These are phyloP conservation scores for Avena insularis DNA, from an alignment of 176 grass and related monocot species.

Conservation along the genomic window DNA sequence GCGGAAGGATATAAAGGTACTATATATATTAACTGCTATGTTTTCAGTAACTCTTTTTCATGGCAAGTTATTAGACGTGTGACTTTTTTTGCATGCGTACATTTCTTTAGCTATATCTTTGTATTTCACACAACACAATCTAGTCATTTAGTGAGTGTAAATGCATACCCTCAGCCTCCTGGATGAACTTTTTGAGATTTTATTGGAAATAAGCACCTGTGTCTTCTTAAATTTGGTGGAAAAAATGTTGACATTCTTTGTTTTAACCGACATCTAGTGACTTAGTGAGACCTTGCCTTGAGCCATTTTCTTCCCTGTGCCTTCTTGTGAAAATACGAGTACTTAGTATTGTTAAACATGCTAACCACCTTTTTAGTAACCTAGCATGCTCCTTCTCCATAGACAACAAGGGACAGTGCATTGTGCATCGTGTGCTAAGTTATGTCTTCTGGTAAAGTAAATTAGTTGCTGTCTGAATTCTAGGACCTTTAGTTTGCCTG, in stretches of 20 bases:
- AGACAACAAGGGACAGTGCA: background rate
- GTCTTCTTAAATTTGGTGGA: slow-evolving; percentile 6
- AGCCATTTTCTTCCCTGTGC: background rate
- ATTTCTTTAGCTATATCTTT: background rate
- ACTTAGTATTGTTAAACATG: background rate
- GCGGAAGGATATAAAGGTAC: slow-evolving; percentile 92
- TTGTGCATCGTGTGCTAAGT: background rate
- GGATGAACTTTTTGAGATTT: background rate
- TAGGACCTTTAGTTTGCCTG: background rate
- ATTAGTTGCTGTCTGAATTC: background rate
- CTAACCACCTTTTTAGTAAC: background rate
- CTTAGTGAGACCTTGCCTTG: background rate
- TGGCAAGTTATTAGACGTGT: background rate
- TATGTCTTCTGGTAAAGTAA: background rate
- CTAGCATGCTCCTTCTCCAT: background rate
- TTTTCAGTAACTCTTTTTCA: background rate
- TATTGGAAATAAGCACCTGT: background rate
- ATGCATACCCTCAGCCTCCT: background rate
- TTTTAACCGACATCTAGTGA: background rate
- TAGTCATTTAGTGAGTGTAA: background rate
- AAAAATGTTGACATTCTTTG: background rate
- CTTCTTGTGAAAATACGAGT: background rate
- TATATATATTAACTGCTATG: background rate
- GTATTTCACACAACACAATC: background rate
- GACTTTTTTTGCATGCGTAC: background rate